These are phyloP conservation scores for Fusarium albidum DNA, from an alignment of 2,329 filamentous ascomycete species.

Conservation along the genomic window DNA sequence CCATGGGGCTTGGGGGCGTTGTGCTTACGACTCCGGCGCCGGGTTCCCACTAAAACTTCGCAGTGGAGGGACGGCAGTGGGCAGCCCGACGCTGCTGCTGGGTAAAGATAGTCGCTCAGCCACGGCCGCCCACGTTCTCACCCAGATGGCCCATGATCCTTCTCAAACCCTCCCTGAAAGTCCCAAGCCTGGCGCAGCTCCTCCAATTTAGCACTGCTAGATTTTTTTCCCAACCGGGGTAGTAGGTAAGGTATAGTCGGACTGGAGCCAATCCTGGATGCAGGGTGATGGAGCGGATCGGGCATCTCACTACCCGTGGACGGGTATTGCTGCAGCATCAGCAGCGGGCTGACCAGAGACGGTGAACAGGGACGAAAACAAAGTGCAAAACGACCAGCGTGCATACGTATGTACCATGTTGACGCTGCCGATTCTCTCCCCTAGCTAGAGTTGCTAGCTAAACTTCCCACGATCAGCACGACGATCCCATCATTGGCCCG, in stretches of 20 bases:
- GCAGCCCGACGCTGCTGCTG: neutral
- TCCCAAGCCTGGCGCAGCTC: slow-evolving; percentile 31
- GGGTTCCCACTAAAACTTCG: slow-evolving; percentile 28
- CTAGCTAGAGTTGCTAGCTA: slow-evolving; percentile 10
- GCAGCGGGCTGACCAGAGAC: neutral
- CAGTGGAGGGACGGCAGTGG: slow-evolving; percentile 4
- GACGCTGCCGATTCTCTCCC: neutral
- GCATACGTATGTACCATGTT: neutral
- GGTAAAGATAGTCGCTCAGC: slow-evolving; percentile 15
- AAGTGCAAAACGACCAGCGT: neutral
- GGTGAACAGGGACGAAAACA: neutral
- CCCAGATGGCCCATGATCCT: neutral
- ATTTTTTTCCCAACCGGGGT: neutral
- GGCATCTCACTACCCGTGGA: neutral
- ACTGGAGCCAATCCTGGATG: neutral
- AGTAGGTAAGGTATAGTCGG: no score
- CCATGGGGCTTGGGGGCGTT: slow-evolving; percentile 25
- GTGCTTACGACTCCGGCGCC: slow-evolving; percentile 33
- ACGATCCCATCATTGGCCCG: slow-evolving; percentile 33
- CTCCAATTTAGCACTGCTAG: slow-evolving; percentile 9
- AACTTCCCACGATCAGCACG: slow-evolving; percentile 28
- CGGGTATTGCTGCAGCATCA: slow-evolving; percentile 1
- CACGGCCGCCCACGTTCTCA: slow-evolving; percentile 15
- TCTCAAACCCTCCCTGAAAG: slow-evolving; percentile 8
- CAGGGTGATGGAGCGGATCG: neutral